Conservation (phyloP, 306 rosid genomes). For the Quercus agrifolia region DNA sequence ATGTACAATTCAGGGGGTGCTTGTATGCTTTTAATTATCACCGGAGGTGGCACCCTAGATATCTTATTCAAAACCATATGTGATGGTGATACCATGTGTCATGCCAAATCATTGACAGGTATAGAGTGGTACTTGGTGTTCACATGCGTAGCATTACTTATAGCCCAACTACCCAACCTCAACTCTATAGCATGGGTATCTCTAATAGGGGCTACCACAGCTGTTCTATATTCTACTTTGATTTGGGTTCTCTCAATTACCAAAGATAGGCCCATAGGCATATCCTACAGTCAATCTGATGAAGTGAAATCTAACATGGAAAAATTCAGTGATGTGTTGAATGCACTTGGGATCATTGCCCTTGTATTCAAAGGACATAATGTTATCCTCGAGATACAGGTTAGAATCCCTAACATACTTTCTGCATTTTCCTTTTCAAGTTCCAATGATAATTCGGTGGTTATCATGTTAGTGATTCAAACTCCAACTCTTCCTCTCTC, state of each 20-base stretch:
- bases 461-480: too few species aligned
- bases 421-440: too few species aligned
- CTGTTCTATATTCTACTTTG: conserved; percentile 35
- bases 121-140: conserved; percentile 53
- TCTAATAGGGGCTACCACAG: conserved; percentile 38
- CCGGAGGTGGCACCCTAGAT: conserved; percentile 24
- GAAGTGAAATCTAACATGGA: not conserved
- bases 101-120: too few species aligned
- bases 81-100: too few species aligned
- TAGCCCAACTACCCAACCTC: conserved; percentile 61
- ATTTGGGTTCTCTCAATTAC: conserved; percentile 54
- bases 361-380: conserved; percentile 70
- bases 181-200: conserved; percentile 54
- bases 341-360: conserved; percentile 51
- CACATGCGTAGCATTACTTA: conserved; percentile 39
- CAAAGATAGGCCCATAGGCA: conserved; percentile 28
- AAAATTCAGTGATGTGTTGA: conserved; percentile 24
- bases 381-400: conserved; percentile 74
- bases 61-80: too few species aligned
- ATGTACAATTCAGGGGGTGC: conserved; percentile 22
- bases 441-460: too few species aligned
- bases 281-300: conserved; percentile 23
- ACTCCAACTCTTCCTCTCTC: too few species aligned
- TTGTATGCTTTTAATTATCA: conserved; percentile 38
- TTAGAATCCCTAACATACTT: not conserved